Evolutionary conservation across 2,329 filamentous ascomycete genomes (phyloP).

Genomic region (Coccinonectria pachysandricola): DNA sequence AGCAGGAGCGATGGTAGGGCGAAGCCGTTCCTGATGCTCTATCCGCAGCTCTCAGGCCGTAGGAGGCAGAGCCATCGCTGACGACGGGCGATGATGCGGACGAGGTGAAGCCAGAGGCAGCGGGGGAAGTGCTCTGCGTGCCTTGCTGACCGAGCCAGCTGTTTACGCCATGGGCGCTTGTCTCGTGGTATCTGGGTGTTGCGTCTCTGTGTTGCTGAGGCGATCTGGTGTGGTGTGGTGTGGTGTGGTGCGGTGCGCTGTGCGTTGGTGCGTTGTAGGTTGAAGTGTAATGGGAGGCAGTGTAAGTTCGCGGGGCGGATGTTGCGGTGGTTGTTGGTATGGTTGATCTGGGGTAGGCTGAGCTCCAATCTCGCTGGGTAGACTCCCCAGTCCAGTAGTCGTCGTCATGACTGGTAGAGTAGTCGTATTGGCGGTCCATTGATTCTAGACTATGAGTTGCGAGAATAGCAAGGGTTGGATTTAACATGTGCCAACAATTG

Average conservation of each 20-base stretch:
- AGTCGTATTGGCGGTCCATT: slow-evolving; percentile 14
- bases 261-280: no score
- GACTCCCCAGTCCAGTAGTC: slow-evolving; percentile 20
- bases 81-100: slow-evolving; percentile 16
- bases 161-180: slow-evolving; percentile 13
- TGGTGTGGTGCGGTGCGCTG: no score
- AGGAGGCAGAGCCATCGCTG: slow-evolving; percentile 13
- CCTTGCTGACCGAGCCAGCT: slow-evolving; percentile 17
- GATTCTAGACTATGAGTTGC: no score
- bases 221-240: no score
- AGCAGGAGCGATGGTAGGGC: neutral
- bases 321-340: slow-evolving; percentile 10
- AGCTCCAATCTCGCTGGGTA: slow-evolving; percentile 17
- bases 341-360: slow-evolving; percentile 13
- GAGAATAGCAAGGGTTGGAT: no score
- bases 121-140: slow-evolving; percentile 9
- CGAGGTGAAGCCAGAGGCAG: slow-evolving; percentile 15
- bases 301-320: slow-evolving; percentile 12
- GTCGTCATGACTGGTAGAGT: slow-evolving; percentile 2
- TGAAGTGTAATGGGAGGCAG: no score
- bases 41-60: neutral
- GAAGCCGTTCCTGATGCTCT: neutral
- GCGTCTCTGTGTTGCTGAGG: slow-evolving; percentile 8
- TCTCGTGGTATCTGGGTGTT: slow-evolving; percentile 9
- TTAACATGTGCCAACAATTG: no score